phyloP scores from a whole-genome alignment of 2,329 filamentous ascomycete species.

The Dichotomopilus funicola region DNA sequence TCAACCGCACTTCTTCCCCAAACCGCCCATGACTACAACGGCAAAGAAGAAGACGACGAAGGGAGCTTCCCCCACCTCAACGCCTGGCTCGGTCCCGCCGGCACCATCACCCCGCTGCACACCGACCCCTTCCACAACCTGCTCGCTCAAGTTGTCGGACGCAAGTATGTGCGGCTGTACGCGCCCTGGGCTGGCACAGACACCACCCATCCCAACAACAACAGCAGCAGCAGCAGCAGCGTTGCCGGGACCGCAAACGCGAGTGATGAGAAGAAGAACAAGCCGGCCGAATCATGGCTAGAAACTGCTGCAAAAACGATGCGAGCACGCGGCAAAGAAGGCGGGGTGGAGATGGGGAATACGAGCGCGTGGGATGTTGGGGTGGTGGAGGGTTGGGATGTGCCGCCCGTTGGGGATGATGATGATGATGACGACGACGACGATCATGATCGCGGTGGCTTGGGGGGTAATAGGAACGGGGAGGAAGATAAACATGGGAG shows the following conservation, averaged over 20 bases:
- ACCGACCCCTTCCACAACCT: constrained; percentile 94
- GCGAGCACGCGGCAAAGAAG: constrained; percentile 55
- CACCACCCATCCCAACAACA: too few species aligned
- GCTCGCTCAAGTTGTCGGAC: constrained; percentile 78
- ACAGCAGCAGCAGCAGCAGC: too few species aligned
- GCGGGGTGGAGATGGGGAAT: constrained; percentile 85
- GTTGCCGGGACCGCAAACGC: too few species aligned
- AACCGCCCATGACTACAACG: neutral
- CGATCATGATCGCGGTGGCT: constrained; percentile 28
- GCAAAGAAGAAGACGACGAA: neutral
- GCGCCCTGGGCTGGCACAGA: constrained; percentile 51
- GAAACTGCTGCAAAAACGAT: constrained; percentile 31
- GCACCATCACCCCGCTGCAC: constrained; percentile 87
- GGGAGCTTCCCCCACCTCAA: constrained; percentile 58
- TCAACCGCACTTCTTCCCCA: neutral
- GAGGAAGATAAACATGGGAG: constrained; percentile 7
- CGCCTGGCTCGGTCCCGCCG: constrained; percentile 85
- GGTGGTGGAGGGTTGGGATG: constrained; percentile 56
- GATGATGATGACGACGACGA: constrained; percentile 41
- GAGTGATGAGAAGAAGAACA: too few species aligned
- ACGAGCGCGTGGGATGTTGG: constrained; percentile 76
- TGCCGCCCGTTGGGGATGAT: neutral
- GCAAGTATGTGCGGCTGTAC: constrained; percentile 89
- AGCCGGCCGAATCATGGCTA: too few species aligned
- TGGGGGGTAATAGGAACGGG: constrained; percentile 9